phyloP scores from a whole-genome alignment of 768 basidiomycete species.

The Auriscalpium microsporum region DNA sequence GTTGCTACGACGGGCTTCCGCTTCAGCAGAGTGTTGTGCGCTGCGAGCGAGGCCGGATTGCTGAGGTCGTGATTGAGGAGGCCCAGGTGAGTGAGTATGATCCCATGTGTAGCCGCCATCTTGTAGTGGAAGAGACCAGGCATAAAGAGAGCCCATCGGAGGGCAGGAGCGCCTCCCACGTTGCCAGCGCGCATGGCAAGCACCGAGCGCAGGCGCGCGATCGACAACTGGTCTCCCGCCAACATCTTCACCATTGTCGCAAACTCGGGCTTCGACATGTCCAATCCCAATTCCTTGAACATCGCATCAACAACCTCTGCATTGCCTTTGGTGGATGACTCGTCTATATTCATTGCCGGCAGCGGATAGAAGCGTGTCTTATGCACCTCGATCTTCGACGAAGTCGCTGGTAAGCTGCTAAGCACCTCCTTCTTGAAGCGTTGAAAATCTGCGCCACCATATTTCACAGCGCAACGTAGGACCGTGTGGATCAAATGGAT shows the following conservation, averaged over 20 bases:
- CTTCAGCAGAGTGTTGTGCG: slow-evolving; percentile 27
- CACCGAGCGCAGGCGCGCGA: slow-evolving; percentile 26
- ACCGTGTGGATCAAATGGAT: slow-evolving; percentile 18
- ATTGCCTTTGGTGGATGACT: slow-evolving; percentile 28
- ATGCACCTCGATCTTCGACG: slow-evolving; percentile 22
- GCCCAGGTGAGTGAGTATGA: slow-evolving; percentile 27
- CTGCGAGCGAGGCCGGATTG: slow-evolving; percentile 27
- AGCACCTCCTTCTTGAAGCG: slow-evolving; percentile 18
- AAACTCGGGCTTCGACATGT: slow-evolving; percentile 3
- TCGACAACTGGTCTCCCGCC: slow-evolving; percentile 30
- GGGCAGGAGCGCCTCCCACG: slow-evolving; percentile 19
- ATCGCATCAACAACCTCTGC: slow-evolving; percentile 25
- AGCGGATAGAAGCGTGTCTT: slow-evolving; percentile 23
- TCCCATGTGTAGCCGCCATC: slow-evolving; percentile 24
- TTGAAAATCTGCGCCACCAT: slow-evolving; percentile 24
- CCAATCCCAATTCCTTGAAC: slow-evolving; percentile 19
- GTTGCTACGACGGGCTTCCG: slow-evolving; percentile 21
- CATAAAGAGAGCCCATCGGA: slow-evolving; percentile 19
- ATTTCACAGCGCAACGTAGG: slow-evolving; percentile 22
- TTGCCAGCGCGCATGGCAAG: slow-evolving; percentile 25
- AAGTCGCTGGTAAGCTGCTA: slow-evolving; percentile 12
- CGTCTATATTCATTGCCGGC: slow-evolving; percentile 29
- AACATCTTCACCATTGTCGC: slow-evolving; percentile 7
- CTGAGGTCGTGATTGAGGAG: slow-evolving; percentile 18
- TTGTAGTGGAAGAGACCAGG: slow-evolving; percentile 32